phyloP scores from a whole-genome alignment of 2,329 filamentous ascomycete genomes.

The Aspergillus ochraceus region DNA sequence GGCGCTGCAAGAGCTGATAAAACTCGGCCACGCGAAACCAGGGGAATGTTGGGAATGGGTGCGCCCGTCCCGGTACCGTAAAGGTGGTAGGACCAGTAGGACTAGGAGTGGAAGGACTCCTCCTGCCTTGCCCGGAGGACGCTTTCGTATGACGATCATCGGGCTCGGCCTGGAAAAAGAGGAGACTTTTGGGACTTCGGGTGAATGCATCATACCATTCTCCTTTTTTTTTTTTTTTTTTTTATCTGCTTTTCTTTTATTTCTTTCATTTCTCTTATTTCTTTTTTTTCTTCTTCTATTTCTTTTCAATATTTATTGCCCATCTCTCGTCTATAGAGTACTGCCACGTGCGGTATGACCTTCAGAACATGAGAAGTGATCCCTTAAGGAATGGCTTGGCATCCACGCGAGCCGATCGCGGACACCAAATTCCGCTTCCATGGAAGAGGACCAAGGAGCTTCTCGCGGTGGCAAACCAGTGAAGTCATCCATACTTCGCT shows the following conservation, averaged over 20 bases:
- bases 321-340: not conserved
- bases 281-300: too few species aligned
- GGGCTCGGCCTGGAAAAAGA: too few species aligned
- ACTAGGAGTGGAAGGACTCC: not conserved
- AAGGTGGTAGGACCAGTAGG: not conserved
- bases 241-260: too few species aligned
- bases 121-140: too few species aligned
- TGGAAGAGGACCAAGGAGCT: not conserved
- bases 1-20: not conserved
- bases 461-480: not conserved
- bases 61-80: not conserved
- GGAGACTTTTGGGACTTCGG: not conserved
- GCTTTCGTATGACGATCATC: too few species aligned
- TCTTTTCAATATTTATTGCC: not conserved
- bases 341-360: not conserved
- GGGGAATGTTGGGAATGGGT: not conserved
- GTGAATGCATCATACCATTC: slow-evolving; percentile 7
- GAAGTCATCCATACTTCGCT: too few species aligned
- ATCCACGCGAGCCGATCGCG: not conserved
- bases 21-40: slow-evolving; percentile 4
- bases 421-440: not conserved
- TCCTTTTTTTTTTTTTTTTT: too few species aligned
- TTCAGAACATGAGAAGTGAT: too few species aligned
- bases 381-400: not conserved
- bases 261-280: too few species aligned